Evolutionary conservation across 768 basidiomycete species (phyloP).

Genomic region (Pleurotus ostreatus): DNA sequence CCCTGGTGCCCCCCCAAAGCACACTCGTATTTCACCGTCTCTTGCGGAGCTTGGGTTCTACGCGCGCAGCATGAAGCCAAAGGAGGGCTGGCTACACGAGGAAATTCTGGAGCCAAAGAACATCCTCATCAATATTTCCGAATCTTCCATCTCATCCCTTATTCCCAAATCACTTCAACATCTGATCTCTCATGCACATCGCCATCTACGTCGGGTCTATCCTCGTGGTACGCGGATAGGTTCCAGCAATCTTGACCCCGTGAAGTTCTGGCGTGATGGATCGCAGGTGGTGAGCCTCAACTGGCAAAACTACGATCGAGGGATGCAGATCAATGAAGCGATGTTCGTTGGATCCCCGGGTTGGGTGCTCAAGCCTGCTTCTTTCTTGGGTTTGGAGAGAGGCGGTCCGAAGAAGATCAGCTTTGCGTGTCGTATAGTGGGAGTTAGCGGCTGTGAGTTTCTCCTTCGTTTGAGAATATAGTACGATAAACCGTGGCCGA

Average conservation of each 20-base stretch:
- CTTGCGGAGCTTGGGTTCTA: conserved; percentile 58
- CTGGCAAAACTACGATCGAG: conserved; percentile 58
- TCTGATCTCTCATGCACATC: conserved; percentile 38
- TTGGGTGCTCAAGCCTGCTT: conserved; percentile 48
- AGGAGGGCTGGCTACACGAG: conserved; percentile 43
- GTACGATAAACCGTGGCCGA: neutral
- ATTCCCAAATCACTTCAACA: conserved; percentile 28
- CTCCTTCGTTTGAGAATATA: neutral
- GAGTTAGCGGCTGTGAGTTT: conserved; percentile 40
- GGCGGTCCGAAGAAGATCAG: conserved; percentile 14
- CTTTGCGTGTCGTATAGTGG: conserved; percentile 32
- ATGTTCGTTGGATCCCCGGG: conserved; percentile 56
- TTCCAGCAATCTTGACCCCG: conserved; percentile 51
- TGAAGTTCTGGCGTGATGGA: conserved; percentile 51
- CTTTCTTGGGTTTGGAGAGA: conserved; percentile 17
- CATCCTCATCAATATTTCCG: conserved; percentile 59
- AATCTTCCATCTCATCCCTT: conserved; percentile 39
- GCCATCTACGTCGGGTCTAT: conserved; percentile 51
- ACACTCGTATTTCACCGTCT: conserved; percentile 38
- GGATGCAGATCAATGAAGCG: conserved; percentile 60
- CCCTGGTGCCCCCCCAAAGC: conserved; percentile 11
- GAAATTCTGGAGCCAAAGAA: conserved; percentile 34
- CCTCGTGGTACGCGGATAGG: conserved; percentile 53
- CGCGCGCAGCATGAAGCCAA: conserved; percentile 59
- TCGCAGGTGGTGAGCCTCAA: conserved; percentile 57